These are phyloP conservation scores for Fragaria nilgerrensis DNA, from an alignment of 306 rosid species.

Conservation along the genomic window DNA sequence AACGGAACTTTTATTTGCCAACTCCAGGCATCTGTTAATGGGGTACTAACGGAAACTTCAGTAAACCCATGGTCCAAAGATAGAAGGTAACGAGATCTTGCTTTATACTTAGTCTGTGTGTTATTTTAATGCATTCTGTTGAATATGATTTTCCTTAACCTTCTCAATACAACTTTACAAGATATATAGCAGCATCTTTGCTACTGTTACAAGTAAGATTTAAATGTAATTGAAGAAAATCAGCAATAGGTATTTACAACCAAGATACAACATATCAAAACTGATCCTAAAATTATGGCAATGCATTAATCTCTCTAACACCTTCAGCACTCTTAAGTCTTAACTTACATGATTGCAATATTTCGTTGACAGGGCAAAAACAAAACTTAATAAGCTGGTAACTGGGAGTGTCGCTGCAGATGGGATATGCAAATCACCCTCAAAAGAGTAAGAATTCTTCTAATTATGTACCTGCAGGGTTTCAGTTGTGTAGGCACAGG, in stretches of 20 bases:
- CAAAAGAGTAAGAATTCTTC: constrained; percentile 38
- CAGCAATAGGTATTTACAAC: no score
- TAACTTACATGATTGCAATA: neutral
- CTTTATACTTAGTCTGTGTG: constrained; percentile 19
- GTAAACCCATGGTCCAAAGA: constrained; percentile 38
- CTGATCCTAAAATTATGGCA: no score
- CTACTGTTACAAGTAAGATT: no score
- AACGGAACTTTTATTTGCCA: constrained; percentile 11
- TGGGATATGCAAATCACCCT: constrained; percentile 28
- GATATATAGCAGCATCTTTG: no score
- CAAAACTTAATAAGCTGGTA: constrained; percentile 31
- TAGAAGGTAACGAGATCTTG: constrained; percentile 47
- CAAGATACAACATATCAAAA: no score
- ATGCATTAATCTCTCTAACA: no score
- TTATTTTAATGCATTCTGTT: constrained; percentile 4
- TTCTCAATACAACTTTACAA: no score
- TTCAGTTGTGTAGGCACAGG: constrained; percentile 11
- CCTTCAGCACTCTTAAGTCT: no score
- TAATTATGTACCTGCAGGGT: constrained; percentile 14
- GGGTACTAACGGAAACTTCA: constrained; percentile 39
- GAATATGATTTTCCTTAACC: no score
- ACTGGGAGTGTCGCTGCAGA: constrained; percentile 34
- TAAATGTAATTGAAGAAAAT: no score
- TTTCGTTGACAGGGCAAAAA: constrained; percentile 39
- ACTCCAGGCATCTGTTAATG: constrained; percentile 51